Evolutionary conservation across 139 green algal species (phyloP), one percentile per base, ranked within the genome.

Genomic region (Coccomyxa sp.): DNA sequence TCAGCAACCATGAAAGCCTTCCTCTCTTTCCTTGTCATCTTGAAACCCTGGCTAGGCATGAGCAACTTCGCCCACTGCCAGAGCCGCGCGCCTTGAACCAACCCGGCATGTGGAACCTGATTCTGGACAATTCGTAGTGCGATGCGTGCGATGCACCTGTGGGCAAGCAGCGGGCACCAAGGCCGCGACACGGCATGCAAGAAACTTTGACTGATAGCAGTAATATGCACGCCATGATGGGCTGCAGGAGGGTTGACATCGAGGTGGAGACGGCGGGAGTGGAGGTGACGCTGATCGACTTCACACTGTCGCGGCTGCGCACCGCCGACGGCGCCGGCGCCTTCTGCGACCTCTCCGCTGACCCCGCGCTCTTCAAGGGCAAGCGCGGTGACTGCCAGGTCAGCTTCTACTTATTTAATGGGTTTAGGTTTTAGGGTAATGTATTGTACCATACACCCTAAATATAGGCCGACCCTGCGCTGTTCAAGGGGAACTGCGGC

Each of bases 311-410:
- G 0, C 89, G 95, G 18, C 85, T 97, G 25, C 86, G 76, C 4
- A 88, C 83, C 0, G 66, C 74, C 17, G 45, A 58, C 0, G 85
- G 85, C 0, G 85, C 83, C 0, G 87, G 86, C 15, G 88, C 90
- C 31, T 97, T 93, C 82, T 94, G 85, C 84, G 90, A 98, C 87
- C 87, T 98, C 51, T 85, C 85, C 0, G 79, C 77, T 13, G 96
- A 99, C 84, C 92, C 94, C 0, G 93, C 93, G 82, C 83, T 99
- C 16, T 99, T 99, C 87, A 81, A 94, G 71, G 96, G 96, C 9
- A 90, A 95, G 10, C 88, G 91, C 82, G 92, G 91, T 28, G 88
- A 98, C 76, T 83, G 90, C n/a, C 95, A 98, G 93, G 91, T 92
- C 45, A 45, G 83, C 23, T 13, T 60, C 31, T n/a, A 85, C 0